Conservation (phyloP, 768 basidiomycete genomes). For the Trametopsis cervina region DNA sequence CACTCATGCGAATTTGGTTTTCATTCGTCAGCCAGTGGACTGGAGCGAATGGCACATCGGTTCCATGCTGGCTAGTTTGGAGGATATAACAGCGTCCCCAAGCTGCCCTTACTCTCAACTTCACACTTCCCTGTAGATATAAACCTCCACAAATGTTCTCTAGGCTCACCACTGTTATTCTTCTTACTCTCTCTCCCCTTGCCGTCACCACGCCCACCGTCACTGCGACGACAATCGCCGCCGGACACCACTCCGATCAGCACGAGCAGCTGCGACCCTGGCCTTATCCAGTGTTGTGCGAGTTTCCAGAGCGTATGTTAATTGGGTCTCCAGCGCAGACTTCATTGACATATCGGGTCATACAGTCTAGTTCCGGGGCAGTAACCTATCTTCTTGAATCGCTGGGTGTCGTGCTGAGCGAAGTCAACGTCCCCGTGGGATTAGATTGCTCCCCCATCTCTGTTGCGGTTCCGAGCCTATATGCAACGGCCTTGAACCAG, state of each 20-base stretch:
- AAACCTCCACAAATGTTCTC: slow-evolving; percentile 1
- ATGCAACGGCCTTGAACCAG: slow-evolving; percentile 2
- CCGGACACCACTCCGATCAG: not conserved
- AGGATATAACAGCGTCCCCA: not conserved
- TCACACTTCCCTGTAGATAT: not conserved
- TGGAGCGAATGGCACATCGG: too few species aligned
- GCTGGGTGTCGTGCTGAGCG: not conserved
- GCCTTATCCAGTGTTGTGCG: slow-evolving; percentile 7
- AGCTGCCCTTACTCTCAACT: not conserved
- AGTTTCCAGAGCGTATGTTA: slow-evolving; percentile 1
- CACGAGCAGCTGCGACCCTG: slow-evolving; percentile 1
- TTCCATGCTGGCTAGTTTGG: too few species aligned
- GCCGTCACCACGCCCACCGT: slow-evolving; percentile 5
- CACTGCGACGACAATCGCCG: not conserved
- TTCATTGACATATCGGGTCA: not conserved
- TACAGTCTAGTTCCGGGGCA: not conserved
- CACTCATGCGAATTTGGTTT: too few species aligned
- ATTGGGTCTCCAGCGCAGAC: not conserved
- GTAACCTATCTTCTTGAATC: not conserved
- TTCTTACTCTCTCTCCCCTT: slow-evolving; percentile 2
- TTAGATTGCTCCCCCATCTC: slow-evolving; percentile 7
- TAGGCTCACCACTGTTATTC: not conserved
- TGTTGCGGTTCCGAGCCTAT: not conserved
- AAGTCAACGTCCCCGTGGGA: slow-evolving; percentile 1
- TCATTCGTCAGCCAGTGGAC: too few species aligned